These are phyloP conservation scores for Alternaria sp. DNA, from an alignment of 2,329 filamentous ascomycete genomes.

Conservation along the genomic window DNA sequence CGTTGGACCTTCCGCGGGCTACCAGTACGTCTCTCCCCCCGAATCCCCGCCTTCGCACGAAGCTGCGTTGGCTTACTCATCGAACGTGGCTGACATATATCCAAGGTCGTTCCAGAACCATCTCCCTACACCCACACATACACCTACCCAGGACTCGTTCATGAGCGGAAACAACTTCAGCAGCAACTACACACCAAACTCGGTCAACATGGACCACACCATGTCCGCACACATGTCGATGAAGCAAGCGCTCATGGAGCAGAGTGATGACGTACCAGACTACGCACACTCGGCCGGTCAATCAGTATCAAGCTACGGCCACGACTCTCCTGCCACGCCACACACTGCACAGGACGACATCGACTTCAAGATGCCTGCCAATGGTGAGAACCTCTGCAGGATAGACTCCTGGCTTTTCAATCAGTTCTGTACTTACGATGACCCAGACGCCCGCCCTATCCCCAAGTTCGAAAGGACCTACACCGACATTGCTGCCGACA, in stretches of 20 bases:
- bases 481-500: constrained; percentile 83
- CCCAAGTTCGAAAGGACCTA: constrained; percentile 86
- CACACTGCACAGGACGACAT: constrained; percentile 61
- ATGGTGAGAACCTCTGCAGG: constrained; percentile 59
- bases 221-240: constrained; percentile 64
- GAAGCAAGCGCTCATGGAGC: constrained; percentile 63
- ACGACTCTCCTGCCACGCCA: constrained; percentile 68
- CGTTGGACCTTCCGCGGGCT: constrained; percentile 34
- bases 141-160: constrained; percentile 60
- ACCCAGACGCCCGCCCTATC: constrained; percentile 60
- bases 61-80: constrained; percentile 44
- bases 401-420: constrained; percentile 59
- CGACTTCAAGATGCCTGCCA: constrained; percentile 59
- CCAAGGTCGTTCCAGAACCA: constrained; percentile 56
- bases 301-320: constrained; percentile 66
- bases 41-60: constrained; percentile 52
- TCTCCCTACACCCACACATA: constrained; percentile 62
- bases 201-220: constrained; percentile 52
- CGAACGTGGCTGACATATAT: constrained; percentile 42
- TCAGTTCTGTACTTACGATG: constrained; percentile 71
- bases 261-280: constrained; percentile 58
- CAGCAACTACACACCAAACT: constrained; percentile 54
- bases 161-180: constrained; percentile 54
- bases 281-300: constrained; percentile 62
- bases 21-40: constrained; percentile 54